A percentile compares a stretch with the other conserved stretches of the same genome.
Evolutionary conservation across 1,139 yeast genomes (phyloP).

Genomic region (Debaryomyces fabryi): DNA sequence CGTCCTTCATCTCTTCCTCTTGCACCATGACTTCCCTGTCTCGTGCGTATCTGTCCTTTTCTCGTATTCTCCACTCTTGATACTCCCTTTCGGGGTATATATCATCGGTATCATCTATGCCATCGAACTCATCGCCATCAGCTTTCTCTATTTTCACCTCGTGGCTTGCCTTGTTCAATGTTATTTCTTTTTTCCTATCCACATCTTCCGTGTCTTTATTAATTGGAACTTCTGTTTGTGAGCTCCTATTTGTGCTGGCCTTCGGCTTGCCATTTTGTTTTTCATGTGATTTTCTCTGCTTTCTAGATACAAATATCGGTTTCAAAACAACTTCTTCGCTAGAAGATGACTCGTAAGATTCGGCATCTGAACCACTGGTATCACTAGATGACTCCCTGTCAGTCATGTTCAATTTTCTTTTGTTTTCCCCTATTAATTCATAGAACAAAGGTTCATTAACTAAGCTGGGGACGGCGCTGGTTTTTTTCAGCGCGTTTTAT

Average conservation of each 20-base stretch:
- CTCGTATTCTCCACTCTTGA: constrained; percentile 40
- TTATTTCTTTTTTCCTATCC: constrained; percentile 7
- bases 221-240: neutral
- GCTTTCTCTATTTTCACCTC: constrained; percentile 6
- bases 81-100: constrained; percentile 42
- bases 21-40: constrained; percentile 28
- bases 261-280: neutral
- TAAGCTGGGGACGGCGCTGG: neutral
- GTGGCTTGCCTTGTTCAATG: constrained; percentile 13
- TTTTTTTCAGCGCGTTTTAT: constrained; percentile 3
- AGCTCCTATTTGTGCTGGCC: neutral
- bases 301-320: constrained; percentile 19
- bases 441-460: neutral
- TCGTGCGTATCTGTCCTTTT: constrained; percentile 29
- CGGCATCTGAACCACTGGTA: constrained; percentile 13
- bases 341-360: constrained; percentile 14
- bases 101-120: constrained; percentile 46
- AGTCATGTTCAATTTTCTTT: constrained; percentile 7
- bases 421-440: neutral
- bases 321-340: constrained; percentile 14
- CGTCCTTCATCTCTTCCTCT: constrained; percentile 29
- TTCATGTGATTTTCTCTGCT: constrained; percentile 7
- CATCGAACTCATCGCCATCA: constrained; percentile 22
- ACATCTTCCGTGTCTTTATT: neutral
- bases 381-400: constrained; percentile 9